Percentiles rank a stretch among this genome's conserved stretches.
Conservation (phyloP, 768 basidiomycete species). For the Lactarius akahatsu region DNA sequence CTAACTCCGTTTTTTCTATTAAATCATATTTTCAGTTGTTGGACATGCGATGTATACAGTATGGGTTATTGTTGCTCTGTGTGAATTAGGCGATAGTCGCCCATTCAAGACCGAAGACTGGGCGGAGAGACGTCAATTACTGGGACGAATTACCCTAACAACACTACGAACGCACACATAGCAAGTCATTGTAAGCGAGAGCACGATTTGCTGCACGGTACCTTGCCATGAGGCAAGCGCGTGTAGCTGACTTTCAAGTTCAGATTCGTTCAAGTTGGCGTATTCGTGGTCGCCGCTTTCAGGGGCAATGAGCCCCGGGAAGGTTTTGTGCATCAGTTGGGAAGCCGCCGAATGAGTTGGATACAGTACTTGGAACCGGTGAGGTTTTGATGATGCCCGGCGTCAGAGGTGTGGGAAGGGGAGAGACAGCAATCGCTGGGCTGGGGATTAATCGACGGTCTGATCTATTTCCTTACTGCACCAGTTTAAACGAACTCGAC, state of each 20-base stretch:
- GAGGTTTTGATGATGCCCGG: background rate
- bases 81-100: background rate
- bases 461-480: background rate
- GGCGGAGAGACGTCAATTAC: background rate
- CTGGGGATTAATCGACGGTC: background rate
- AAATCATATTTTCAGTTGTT: no score
- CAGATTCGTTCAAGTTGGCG: background rate
- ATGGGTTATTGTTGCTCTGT: no score
- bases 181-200: background rate
- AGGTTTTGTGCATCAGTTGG: background rate
- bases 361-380: background rate
- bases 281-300: background rate
- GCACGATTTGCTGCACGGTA: background rate
- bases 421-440: background rate
- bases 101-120: background rate
- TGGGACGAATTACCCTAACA: background rate
- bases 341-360: background rate
- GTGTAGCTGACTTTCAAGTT: background rate
- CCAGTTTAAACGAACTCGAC: background rate
- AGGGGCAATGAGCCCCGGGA: background rate
- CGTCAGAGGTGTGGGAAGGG: constrained; percentile 5
- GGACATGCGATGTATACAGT: no score
- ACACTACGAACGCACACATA: background rate
- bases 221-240: background rate
- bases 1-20: no score